Evolutionary conservation across 176 grass and related monocot species (phyloP).

Genomic region (Thinopyrum elongatum): DNA sequence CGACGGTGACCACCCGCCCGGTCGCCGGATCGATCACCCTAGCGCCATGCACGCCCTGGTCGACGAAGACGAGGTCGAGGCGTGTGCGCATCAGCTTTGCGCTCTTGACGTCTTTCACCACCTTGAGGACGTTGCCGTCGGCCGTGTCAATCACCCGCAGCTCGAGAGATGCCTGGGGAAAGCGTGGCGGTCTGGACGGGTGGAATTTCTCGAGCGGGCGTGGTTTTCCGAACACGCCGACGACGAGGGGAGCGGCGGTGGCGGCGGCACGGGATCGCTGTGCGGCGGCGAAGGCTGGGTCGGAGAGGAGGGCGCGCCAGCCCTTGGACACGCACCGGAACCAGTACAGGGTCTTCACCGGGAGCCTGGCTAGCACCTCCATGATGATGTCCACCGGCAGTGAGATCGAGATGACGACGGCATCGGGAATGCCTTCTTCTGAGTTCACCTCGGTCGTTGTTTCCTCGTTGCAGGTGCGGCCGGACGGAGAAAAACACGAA

Average conservation of each 20-base stretch:
- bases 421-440: too few species aligned
- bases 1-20: not conserved
- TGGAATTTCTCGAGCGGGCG: not conserved
- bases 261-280: not conserved
- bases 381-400: conserved; percentile 5
- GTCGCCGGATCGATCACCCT: not conserved
- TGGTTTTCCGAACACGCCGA: not conserved
- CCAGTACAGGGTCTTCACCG: not conserved
- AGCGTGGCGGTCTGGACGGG: not conserved
- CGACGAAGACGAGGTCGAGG: not conserved
- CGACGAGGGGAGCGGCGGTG: not conserved
- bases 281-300: not conserved
- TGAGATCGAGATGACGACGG: not conserved
- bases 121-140: not conserved
- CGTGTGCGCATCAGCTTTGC: not conserved
- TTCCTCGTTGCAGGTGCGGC: too few species aligned
- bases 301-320: not conserved
- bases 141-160: not conserved
- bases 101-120: not conserved
- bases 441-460: too few species aligned
- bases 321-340: too few species aligned
- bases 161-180: not conserved
- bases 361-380: not conserved
- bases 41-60: not conserved
- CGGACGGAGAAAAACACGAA: too few species aligned